These are phyloP conservation scores for Pythium apleroticum DNA, from an alignment of 352 stramenopile genomes.

Conservation along the genomic window DNA sequence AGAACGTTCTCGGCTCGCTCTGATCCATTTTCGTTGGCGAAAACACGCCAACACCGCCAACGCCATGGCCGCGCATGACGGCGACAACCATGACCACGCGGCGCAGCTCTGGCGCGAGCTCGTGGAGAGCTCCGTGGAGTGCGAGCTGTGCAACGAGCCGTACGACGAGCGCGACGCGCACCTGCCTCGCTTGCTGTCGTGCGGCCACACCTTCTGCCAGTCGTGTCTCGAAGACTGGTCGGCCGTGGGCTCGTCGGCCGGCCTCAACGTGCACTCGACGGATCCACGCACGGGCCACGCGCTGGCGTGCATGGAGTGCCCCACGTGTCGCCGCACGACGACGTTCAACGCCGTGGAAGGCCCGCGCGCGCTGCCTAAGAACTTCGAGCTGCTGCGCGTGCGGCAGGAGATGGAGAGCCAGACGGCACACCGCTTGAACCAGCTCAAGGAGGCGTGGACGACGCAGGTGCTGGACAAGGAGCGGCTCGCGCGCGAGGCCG, in stretches of 20 bases:
- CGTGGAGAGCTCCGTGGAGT: constrained; percentile 78
- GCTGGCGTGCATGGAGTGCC: constrained; percentile 57
- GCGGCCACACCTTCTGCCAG: constrained; percentile 85
- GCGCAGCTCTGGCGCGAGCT: constrained; percentile 67
- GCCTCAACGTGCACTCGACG: constrained; percentile 23
- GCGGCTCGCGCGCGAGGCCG: constrained; percentile 58
- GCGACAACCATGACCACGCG: constrained; percentile 47
- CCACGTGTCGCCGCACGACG: constrained; percentile 67
- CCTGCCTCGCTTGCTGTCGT: constrained; percentile 67
- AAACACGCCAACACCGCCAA: neutral
- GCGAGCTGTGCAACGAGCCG: constrained; percentile 84
- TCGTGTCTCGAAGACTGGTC: constrained; percentile 72
- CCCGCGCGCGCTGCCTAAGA: constrained; percentile 71
- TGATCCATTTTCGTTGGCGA: neutral
- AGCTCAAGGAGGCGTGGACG: constrained; percentile 52
- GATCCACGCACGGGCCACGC: constrained; percentile 21
- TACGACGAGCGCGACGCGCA: constrained; percentile 75
- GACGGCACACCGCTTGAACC: constrained; percentile 52
- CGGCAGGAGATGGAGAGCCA: constrained; percentile 80
- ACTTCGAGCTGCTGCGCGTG: constrained; percentile 83
- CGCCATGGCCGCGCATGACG: no score
- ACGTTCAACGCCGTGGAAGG: constrained; percentile 41
- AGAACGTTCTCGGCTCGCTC: neutral
- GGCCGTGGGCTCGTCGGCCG: constrained; percentile 31
- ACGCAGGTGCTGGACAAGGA: constrained; percentile 77